Conservation (phyloP, 2,329 filamentous ascomycete genomes). For the Fusarium goolgardi region DNA sequence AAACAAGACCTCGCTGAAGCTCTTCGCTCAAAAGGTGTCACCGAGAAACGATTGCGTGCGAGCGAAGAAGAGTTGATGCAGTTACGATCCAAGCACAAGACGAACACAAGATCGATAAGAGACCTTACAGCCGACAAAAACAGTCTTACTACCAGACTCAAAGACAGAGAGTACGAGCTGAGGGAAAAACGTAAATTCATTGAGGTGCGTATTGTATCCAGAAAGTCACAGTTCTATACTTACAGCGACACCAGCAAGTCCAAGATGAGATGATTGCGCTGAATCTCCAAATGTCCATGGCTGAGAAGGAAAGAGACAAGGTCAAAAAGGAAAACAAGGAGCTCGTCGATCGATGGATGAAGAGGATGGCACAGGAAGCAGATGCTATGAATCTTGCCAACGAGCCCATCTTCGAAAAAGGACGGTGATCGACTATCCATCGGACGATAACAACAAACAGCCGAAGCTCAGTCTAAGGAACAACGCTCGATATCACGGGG, state of each 20-base stretch:
- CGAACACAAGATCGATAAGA: constrained; percentile 71
- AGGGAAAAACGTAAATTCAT: constrained; percentile 85
- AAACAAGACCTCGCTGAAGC: constrained; percentile 80
- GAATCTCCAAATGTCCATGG: constrained; percentile 88
- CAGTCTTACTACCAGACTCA: constrained; percentile 72
- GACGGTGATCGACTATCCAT: constrained; percentile 37
- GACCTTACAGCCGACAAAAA: constrained; percentile 72
- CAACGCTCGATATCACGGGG: constrained; percentile 28
- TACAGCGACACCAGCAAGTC: constrained; percentile 67
- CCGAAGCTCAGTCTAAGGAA: constrained; percentile 10
- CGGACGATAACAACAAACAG: constrained; percentile 3
- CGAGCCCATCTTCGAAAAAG: constrained; percentile 56
- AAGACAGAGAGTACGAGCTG: constrained; percentile 87
- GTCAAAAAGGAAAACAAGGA: constrained; percentile 87
- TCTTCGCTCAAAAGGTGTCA: constrained; percentile 76
- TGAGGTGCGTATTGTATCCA: constrained; percentile 62
- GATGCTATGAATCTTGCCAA: constrained; percentile 83
- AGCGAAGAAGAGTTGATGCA: constrained; percentile 73
- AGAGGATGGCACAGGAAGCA: constrained; percentile 84
- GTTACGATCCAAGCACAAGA: constrained; percentile 68
- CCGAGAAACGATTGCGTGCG: constrained; percentile 71
- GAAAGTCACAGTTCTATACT: constrained; percentile 7
- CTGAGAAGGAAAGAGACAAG: constrained; percentile 78
- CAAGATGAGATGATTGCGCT: constrained; percentile 93
- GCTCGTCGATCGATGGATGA: constrained; percentile 92